phyloP scores from a whole-genome alignment of 306 rosid species.

The Arachis hypogaea region DNA sequence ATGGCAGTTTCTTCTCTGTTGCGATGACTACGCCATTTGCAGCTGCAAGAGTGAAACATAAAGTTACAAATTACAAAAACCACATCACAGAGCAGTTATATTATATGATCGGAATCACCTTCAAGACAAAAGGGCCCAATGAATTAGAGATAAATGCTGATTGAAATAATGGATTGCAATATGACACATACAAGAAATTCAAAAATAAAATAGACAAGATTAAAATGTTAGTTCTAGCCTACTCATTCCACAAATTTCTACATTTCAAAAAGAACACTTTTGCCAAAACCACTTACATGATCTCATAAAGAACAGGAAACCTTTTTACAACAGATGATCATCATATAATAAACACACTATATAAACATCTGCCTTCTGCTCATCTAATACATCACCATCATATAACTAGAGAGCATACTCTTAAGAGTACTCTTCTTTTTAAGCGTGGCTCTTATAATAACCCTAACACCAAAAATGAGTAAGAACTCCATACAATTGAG shows the following conservation, averaged over 20 bases:
- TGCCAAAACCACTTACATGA: conserved; percentile 9
- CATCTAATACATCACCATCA: conserved; percentile 10
- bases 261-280: background rate
- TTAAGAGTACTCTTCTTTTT: too few relatives aligned
- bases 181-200: conserved; percentile 8
- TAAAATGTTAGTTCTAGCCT: conserved; percentile 2
- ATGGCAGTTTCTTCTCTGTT: conserved; percentile 95
- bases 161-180: background rate
- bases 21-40: conserved; percentile 97
- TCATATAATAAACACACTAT: background rate
- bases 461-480: conserved; percentile 8
- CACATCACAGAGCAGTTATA: conserved; percentile 1
- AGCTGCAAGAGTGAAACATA: conserved; percentile 59
- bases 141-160: conserved; percentile 11
- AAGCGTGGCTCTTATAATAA: background rate
- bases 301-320: conserved; percentile 13
- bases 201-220: conserved; percentile 14
- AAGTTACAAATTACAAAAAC: conserved; percentile 20
- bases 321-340: conserved; percentile 8
- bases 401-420: background rate
- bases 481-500: background rate
- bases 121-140: conserved; percentile 2
- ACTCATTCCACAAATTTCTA: background rate
- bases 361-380: background rate
- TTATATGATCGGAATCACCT: conserved; percentile 5